Base-by-base conservation (phyloP, 169 alveolate species). In the Cryptosporidium tyzzeri region DNA sequence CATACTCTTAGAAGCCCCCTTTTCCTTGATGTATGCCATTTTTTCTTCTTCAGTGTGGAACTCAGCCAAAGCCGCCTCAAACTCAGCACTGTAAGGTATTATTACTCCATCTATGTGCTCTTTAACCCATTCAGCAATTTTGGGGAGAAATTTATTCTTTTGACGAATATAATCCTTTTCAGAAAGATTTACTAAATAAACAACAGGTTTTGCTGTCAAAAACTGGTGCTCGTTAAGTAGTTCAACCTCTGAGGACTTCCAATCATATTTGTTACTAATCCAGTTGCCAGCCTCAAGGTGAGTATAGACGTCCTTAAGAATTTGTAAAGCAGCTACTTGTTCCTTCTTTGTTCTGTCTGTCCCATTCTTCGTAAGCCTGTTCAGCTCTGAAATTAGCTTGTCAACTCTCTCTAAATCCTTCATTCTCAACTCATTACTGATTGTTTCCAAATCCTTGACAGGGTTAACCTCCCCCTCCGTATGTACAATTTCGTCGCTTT, bases 381-480 rank as follows among this genome's bases (percentile, higher is more conserved):
- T 98, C 33, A 97, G 91, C 71, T 98, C 99, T 39, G 93, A 98
- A 55, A 97, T 74, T 59, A 94, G 92, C 75, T 95, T 96, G 35
- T 94, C 95, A 61, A 96, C 94, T 75, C 94, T 93, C 86, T 96
- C 98, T 58, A 96, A 69, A 92, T 98, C 99, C 94, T 98, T 98
- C 71, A 97, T 92, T 58, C 97, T 94, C 86, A 98, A 93, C 94
- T 98, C 99, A 48, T 97, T 95, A 84, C 95, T 91, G 65, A 98
- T 98, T 31, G 98, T 97, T 68, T 96, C 98, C 92, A 98, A 91
- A 94, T 98, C 99, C 89, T 98, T 95, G 16, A 97, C 97, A 0
- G 99, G 99, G 80, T 97, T 96, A 51, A 98, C 99, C 84, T 98
- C 99, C 9, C 99, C 99, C 85, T 98, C 99, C 45, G 98, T 97